A percentile compares a stretch with the other conserved stretches of the same genome.
phyloP scores from a whole-genome alignment of 768 basidiomycete species.

The Mycena galericulata region DNA sequence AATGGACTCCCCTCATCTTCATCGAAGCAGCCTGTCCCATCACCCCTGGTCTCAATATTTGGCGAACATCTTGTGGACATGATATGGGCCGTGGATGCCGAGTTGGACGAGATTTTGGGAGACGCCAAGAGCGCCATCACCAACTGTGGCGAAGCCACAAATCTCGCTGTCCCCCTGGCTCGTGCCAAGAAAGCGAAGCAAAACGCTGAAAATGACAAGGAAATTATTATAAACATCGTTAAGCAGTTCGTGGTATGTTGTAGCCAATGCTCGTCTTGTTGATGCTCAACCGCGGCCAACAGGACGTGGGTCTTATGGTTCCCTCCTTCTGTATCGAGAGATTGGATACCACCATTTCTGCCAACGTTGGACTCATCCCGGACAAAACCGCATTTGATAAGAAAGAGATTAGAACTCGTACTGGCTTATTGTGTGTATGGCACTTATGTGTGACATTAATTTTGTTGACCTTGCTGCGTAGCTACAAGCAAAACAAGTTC shows the following conservation, averaged over 20 bases:
- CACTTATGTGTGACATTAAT: background rate
- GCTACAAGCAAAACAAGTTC: conserved; percentile 98
- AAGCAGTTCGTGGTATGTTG: conserved; percentile 70
- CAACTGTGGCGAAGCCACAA: conserved; percentile 46
- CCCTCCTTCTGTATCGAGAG: conserved; percentile 77
- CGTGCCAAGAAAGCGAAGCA: conserved; percentile 63
- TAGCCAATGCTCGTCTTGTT: background rate
- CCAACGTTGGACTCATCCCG: conserved; percentile 73
- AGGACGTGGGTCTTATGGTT: conserved; percentile 72
- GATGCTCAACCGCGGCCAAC: background rate
- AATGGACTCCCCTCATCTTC: conserved; percentile 78
- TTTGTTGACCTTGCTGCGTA: conserved; percentile 43
- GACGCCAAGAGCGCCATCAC: conserved; percentile 63
- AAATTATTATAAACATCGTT: conserved; percentile 67
- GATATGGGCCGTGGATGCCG: conserved; percentile 84
- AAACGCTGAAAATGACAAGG: conserved; percentile 73
- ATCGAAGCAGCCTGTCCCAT: conserved; percentile 62
- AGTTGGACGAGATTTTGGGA: conserved; percentile 75
- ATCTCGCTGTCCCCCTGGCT: conserved; percentile 36
- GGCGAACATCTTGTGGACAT: conserved; percentile 83
- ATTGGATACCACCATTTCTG: conserved; percentile 74
- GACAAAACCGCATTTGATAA: conserved; percentile 77
- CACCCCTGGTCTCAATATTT: conserved; percentile 59
- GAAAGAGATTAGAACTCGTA: conserved; percentile 85
- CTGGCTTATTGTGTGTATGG: conserved; percentile 79